These are phyloP conservation scores for Physocladia obscura DNA, from an alignment of 192 early-diverging fungal genomes.

Conservation along the genomic window DNA sequence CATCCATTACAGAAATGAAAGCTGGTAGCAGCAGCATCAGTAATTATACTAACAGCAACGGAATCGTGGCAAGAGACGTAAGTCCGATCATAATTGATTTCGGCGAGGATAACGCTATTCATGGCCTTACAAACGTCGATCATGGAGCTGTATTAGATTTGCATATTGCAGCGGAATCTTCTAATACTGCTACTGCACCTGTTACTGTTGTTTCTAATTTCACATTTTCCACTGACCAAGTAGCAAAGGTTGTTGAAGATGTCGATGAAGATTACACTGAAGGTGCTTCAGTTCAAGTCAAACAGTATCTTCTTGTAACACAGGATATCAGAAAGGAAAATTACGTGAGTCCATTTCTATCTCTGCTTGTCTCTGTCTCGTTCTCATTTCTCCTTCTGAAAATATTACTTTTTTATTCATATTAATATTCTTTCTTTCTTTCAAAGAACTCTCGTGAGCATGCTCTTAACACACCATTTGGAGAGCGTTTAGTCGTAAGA, in stretches of 20 bases:
- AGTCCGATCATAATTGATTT: conserved; percentile 1
- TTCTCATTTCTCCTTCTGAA: not conserved
- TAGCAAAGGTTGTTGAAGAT: too few relatives aligned
- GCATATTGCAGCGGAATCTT: too few relatives aligned
- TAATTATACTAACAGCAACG: too few relatives aligned
- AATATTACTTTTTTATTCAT: not conserved
- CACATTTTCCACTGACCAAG: too few relatives aligned
- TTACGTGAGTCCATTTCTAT: conserved; percentile 3
- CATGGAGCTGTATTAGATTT: too few relatives aligned
- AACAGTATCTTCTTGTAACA: not conserved
- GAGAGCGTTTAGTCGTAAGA: not conserved
- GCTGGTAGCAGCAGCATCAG: too few relatives aligned
- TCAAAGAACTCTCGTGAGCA: conserved; percentile 23
- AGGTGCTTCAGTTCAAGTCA: not conserved
- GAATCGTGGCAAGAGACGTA: not conserved
- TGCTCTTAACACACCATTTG: conserved; percentile 5
- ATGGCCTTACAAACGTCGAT: too few relatives aligned
- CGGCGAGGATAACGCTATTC: not conserved
- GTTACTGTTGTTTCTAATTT: too few relatives aligned
- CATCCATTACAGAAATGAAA: too few relatives aligned
- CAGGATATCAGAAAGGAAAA: conserved; percentile 5
- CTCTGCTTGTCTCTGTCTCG: not conserved
- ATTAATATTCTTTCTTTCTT: not conserved
- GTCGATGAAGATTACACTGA: conserved; percentile 16
- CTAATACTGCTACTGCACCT: too few relatives aligned